Percentiles rank a stretch among this genome's conserved stretches.
These are phyloP conservation scores for Suillus alpinus DNA, from an alignment of 768 basidiomycete genomes.

Conservation along the genomic window DNA sequence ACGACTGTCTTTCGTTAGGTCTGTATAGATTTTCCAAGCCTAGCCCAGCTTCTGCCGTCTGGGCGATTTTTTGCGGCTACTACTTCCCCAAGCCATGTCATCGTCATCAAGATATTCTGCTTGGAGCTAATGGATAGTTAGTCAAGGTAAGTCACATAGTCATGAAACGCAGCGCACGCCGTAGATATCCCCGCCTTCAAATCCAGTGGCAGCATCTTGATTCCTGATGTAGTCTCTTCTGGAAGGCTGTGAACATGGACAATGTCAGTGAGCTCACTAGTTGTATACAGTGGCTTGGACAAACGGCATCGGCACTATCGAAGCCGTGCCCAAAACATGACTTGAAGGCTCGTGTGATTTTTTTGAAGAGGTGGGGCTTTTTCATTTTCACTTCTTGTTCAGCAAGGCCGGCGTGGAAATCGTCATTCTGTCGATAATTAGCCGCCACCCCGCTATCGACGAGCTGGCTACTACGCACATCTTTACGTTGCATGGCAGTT, in stretches of 20 bases:
- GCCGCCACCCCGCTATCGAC: not conserved
- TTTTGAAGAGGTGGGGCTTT: conserved; percentile 7
- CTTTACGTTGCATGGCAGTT: not conserved
- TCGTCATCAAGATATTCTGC: conserved; percentile 27
- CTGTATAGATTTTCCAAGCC: not conserved
- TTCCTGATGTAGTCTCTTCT: conserved; percentile 14
- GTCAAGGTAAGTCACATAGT: not conserved
- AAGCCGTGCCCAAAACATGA: conserved; percentile 20
- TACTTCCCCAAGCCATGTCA: conserved; percentile 25
- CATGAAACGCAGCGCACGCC: conserved; percentile 15
- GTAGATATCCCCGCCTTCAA: conserved; percentile 16
- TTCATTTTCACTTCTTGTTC: conserved; percentile 4
- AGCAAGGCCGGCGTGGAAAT: not conserved
- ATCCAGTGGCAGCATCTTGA: conserved; percentile 13
- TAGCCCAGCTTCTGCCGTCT: not conserved
- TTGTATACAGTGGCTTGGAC: conserved; percentile 3
- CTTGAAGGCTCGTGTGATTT: conserved; percentile 14
- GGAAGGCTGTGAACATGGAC: conserved; percentile 8
- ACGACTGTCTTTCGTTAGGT: not conserved
- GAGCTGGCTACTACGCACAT: conserved; percentile 2
- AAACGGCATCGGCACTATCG: conserved; percentile 12
- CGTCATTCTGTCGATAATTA: conserved; percentile 8
- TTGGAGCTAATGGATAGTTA: conserved; percentile 11
- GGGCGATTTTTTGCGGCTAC: conserved; percentile 7
- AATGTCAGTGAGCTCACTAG: not conserved